phyloP scores from a whole-genome alignment of 129 eudicot species.

The Calendula officinalis region DNA sequence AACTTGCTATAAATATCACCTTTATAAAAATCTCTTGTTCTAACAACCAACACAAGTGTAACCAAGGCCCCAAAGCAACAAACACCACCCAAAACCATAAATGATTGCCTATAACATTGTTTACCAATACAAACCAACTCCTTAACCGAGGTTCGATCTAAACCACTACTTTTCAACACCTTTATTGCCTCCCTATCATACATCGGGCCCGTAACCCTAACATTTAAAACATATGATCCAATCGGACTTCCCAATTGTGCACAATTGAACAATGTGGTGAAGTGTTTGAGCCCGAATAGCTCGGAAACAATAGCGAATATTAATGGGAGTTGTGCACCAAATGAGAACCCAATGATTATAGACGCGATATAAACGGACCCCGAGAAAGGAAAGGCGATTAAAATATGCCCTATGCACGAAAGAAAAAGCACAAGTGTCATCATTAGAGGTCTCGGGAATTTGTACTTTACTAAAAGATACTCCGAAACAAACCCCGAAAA shows the following conservation, averaged over 20 bases:
- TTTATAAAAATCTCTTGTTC: conserved; percentile 64
- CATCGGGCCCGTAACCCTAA: conserved; percentile 60
- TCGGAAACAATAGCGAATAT: conserved; percentile 77
- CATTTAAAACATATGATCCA: conserved; percentile 77
- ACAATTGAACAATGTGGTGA: conserved; percentile 71
- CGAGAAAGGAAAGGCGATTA: conserved; percentile 57
- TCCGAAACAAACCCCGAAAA: conserved; percentile 76
- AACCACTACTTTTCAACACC: conserved; percentile 42
- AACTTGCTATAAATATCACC: conserved; percentile 79
- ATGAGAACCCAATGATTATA: conserved; percentile 76
- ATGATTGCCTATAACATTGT: conserved; percentile 56
- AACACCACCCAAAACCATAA: conserved; percentile 48
- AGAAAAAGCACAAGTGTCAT: conserved; percentile 55
- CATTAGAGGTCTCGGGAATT: conserved; percentile 78
- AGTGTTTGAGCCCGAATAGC: conserved; percentile 73
- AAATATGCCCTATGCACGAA: conserved; percentile 54
- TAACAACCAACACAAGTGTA: conserved; percentile 60
- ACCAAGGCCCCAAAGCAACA: conserved; percentile 62
- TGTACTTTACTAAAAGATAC: conserved; percentile 43
- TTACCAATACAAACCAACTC: conserved; percentile 70
- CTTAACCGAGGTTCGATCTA: conserved; percentile 47
- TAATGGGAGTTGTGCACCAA: conserved; percentile 66
- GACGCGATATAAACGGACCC: conserved; percentile 78
- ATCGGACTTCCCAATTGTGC: conserved; percentile 78
- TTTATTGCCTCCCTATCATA: conserved; percentile 72